Evolutionary conservation across 345 rosid species (phyloP).

Genomic region (Salix suchowensis): DNA sequence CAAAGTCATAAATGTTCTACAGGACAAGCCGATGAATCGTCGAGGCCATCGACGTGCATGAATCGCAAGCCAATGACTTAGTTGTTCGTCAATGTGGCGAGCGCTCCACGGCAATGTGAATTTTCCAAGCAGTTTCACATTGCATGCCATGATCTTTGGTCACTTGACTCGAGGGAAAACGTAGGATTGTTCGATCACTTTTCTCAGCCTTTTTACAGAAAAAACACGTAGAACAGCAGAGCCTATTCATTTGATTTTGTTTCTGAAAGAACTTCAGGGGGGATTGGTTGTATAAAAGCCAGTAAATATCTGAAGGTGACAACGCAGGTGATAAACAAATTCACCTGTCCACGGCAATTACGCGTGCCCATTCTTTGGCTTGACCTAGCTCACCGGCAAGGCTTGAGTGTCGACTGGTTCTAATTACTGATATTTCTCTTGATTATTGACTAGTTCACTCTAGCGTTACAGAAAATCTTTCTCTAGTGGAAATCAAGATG

Average conservation of each 20-base stretch:
- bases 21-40: neutral
- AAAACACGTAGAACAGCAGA: neutral
- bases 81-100: neutral
- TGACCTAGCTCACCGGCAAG: neutral
- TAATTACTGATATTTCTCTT: neutral
- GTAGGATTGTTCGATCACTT: neutral
- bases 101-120: neutral
- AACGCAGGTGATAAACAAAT: neutral
- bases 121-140: neutral
- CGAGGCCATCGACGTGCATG: neutral
- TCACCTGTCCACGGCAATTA: neutral
- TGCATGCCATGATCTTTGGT: neutral
- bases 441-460: neutral
- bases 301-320: neutral
- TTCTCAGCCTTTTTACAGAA: neutral
- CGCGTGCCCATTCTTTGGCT: neutral
- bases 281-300: neutral
- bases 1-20: neutral
- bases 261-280: neutral
- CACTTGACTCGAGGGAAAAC: neutral
- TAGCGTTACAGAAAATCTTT: neutral
- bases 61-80: neutral
- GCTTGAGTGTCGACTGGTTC: neutral
- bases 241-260: neutral
- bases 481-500: neutral